Conservation (phyloP, 371 early-diverging fungal species). For the Mucor irregularis region DNA sequence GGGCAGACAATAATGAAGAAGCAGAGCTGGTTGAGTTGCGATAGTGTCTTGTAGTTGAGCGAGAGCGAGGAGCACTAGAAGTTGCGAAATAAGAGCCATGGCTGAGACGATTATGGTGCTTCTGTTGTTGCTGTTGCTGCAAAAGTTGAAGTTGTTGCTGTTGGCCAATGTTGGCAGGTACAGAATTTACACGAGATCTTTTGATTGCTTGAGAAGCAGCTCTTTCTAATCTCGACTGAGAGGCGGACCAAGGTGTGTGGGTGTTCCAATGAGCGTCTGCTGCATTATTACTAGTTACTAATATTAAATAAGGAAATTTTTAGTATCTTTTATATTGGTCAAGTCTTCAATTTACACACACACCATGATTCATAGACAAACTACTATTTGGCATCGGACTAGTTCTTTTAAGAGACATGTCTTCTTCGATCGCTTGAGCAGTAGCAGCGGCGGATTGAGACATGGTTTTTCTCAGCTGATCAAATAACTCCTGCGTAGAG, state of each 20-base stretch:
- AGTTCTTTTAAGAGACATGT: not conserved
- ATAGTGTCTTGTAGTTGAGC: not conserved
- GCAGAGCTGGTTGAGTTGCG: conserved; percentile 4
- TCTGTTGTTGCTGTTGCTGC: conserved; percentile 13
- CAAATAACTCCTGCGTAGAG: conserved; percentile 64
- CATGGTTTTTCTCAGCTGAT: conserved; percentile 52
- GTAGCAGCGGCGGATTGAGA: conserved; percentile 41
- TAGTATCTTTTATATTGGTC: no score
- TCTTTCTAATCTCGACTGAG: conserved; percentile 21
- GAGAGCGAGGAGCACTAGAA: not conserved
- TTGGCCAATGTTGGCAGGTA: conserved; percentile 28
- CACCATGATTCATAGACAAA: conserved; percentile 17
- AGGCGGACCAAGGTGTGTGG: conserved; percentile 18
- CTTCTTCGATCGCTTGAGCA: conserved; percentile 28
- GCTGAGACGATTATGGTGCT: conserved; percentile 20
- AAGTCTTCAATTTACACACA: not conserved
- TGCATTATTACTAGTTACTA: conserved; percentile 1
- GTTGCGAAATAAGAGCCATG: conserved; percentile 21
- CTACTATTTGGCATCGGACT: conserved; percentile 16
- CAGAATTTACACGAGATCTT: conserved; percentile 46
- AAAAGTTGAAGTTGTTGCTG: conserved; percentile 22
- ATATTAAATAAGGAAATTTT: not conserved
- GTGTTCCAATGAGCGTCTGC: conserved; percentile 6
- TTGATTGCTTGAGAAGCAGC: conserved; percentile 22
- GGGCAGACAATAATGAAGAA: not conserved